Base-by-base conservation (phyloP, 352 stramenopile species). In the Globisporangium spinosum region DNA sequence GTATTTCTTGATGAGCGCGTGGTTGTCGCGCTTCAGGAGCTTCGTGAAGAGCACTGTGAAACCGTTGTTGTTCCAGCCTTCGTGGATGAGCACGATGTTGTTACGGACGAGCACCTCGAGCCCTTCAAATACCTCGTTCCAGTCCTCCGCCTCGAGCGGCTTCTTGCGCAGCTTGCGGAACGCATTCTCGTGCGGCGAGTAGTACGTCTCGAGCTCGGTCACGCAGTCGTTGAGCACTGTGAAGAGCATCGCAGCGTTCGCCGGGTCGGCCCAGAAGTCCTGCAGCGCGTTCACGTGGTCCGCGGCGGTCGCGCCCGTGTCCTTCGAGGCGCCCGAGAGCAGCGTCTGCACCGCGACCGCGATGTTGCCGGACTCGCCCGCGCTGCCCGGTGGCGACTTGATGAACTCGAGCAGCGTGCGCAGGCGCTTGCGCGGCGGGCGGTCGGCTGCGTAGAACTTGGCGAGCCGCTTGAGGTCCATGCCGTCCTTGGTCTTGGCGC, bases 1-100 rank as follows among this genome's bases (percentile, higher is more conserved):
- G 68, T 96, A 96, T 64, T 96, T 95, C 69, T 95, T 96, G 71
- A 96, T 95, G 43, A 94, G 85, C 6, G 85, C 77, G 64, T 95
- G 85, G 77, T 96, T 95, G 67, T 95, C 89, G 64, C 83, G 75
- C 69, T 91, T 89, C 25, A 95, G 77, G 40, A 96, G 68, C 73
- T 96, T 96, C 29, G 83, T 75, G 66, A 96, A 95, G 13, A 96
- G 79, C 70, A 90, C 77, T 1, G 88, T 85, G 58, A 96, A 87
- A 0, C 85, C 82, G 51, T 89, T 87, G 64, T 84, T 87, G 69
- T 94, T 89, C 89, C 89, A 96, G 0, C 87, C 89, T 2, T 92
- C 87, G 54, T 86, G 76, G 54, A 96, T 78, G 23, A 86, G 68
- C 29, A 70, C 40, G 22, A 83, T 76, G 62, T 93, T 95, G 63